phyloP scores from a whole-genome alignment of 768 basidiomycete genomes.

The Boletus rubropictus region DNA sequence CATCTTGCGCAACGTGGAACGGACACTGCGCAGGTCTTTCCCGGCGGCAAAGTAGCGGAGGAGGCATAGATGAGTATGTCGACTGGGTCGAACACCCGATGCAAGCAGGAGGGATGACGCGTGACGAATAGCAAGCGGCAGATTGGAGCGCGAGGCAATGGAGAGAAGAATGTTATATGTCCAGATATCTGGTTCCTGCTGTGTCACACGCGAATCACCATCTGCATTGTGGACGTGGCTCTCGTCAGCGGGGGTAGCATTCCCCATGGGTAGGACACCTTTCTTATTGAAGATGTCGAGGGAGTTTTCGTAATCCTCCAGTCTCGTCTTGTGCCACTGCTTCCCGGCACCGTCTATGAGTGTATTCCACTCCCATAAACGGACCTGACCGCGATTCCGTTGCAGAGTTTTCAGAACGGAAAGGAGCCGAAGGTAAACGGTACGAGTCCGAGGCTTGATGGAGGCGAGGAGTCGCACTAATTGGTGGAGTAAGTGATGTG shows the following conservation, averaged over 20 bases:
- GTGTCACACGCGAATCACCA: not conserved
- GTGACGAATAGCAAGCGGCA: slow-evolving; percentile 40
- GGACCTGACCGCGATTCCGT: slow-evolving; percentile 47
- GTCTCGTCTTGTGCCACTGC: slow-evolving; percentile 54
- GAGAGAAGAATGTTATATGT: slow-evolving; percentile 66
- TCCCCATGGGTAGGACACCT: slow-evolving; percentile 31
- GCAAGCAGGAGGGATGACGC: slow-evolving; percentile 48
- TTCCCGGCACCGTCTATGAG: slow-evolving; percentile 63
- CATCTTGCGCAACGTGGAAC: slow-evolving; percentile 51
- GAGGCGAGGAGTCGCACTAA: slow-evolving; percentile 55
- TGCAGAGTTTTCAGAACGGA: slow-evolving; percentile 58
- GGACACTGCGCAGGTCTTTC: slow-evolving; percentile 47
- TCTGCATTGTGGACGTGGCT: slow-evolving; percentile 3
- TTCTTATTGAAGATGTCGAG: slow-evolving; percentile 59
- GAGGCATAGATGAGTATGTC: slow-evolving; percentile 56
- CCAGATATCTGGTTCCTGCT: slow-evolving; percentile 50
- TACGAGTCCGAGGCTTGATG: slow-evolving; percentile 51
- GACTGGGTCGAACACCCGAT: slow-evolving; percentile 52
- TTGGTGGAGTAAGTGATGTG: slow-evolving; percentile 48
- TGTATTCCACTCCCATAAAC: slow-evolving; percentile 71
- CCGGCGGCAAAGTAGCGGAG: slow-evolving; percentile 49
- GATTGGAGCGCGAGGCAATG: slow-evolving; percentile 52
- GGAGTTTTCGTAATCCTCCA: slow-evolving; percentile 54
- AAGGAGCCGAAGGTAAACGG: slow-evolving; percentile 59
- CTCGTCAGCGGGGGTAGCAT: slow-evolving; percentile 6